phyloP scores from a whole-genome alignment of 2,329 filamentous ascomycete genomes.

The Hypoxylon sp. region DNA sequence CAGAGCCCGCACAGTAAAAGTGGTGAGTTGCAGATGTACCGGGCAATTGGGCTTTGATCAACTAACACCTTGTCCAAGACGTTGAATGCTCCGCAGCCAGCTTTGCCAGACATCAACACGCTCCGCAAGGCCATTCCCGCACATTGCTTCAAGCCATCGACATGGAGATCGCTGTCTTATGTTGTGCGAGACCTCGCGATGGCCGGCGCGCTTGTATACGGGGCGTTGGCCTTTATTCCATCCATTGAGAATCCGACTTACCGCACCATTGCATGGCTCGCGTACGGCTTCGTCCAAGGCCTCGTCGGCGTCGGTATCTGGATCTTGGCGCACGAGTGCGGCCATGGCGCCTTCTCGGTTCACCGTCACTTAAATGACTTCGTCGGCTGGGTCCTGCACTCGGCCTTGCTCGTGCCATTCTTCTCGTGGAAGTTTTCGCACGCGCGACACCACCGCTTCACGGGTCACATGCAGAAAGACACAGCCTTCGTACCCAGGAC shows the following conservation, averaged over 20 bases:
- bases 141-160: constrained; percentile 70
- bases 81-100: constrained; percentile 28
- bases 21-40: constrained; percentile 28
- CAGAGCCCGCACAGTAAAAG: constrained; percentile 29
- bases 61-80: constrained; percentile 29
- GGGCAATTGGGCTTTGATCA: background rate
- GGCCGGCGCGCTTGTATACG: constrained; percentile 61
- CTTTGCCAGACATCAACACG: constrained; percentile 62
- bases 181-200: constrained; percentile 67
- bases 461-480: constrained; percentile 75
- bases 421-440: constrained; percentile 80
- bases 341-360: constrained; percentile 75
- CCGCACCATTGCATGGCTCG: constrained; percentile 63
- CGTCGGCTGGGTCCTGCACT: constrained; percentile 74
- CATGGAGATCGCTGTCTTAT: constrained; percentile 64
- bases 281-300: constrained; percentile 73
- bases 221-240: constrained; percentile 66
- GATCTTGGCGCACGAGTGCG: constrained; percentile 78
- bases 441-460: constrained; percentile 75
- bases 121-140: constrained; percentile 67
- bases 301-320: constrained; percentile 75
- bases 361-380: constrained; percentile 68
- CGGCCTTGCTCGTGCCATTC: constrained; percentile 74
- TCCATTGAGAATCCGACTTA: constrained; percentile 58
- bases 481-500: constrained; percentile 71